Base-by-base conservation (phyloP, 1,139 yeast species). In the Suhomyces kunorum region DNA sequence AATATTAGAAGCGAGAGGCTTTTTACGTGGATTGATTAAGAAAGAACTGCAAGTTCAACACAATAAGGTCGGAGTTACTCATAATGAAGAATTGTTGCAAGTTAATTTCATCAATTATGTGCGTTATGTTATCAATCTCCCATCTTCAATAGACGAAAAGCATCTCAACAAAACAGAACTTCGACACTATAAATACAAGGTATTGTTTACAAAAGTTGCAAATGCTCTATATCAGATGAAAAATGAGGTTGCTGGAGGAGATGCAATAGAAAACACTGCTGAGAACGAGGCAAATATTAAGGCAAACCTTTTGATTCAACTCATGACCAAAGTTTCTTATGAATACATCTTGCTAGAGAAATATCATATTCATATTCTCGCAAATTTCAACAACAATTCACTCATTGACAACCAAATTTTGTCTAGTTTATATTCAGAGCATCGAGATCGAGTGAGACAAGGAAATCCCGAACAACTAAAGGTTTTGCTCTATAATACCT, bases 311-410 rank as follows among this genome's bases (percentile, higher is more conserved):
- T 47, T 69, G 15, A 40, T 69, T 23, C 70, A 64, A 43, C 42
- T 61, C 5, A 54, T 70, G 4, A 61, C 69, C 4, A 69, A 68
- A 44, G 66, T 68, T 6, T 63, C 73, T 1, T 66, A 66, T 46
- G 78, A 72, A 43, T 72, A 55, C 46, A 58, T 69, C 38, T 54
- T 71, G 23, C 55, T 72, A 45, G 78, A 72, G 39, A 68, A 63
- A 43, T 72, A 71, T 48, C 64, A 60, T 40, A 58, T 71, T 24
- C 74, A 71, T 38, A 67, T 71, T 19, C 47, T 66, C 23, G 50
- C 65, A 6, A 71, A 71, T 45, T 52, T 70, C 30, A 58, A 61
- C 45, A 55, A 59, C 41, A 68, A 70, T 44, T 61, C 63, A 8
- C 46, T 71, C 16, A 50, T 71, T 18, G 71, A 64, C 33, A 44